Percentiles rank a stretch among this genome's conserved stretches.
These are phyloP conservation scores for Mitragyna speciosa DNA, from an alignment of 257 asterid genomes.

Conservation along the genomic window DNA sequence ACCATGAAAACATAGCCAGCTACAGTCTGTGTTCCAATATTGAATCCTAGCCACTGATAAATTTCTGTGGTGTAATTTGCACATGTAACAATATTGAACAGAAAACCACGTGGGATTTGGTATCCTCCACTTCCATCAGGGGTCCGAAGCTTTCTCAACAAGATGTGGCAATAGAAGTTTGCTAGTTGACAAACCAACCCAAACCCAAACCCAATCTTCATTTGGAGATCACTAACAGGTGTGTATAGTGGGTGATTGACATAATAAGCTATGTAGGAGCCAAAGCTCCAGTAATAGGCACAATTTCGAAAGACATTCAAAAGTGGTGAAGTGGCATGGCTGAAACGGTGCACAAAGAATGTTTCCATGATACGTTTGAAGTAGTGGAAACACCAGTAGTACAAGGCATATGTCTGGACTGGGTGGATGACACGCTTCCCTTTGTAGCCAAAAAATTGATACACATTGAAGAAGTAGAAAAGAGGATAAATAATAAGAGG, in stretches of 20 bases:
- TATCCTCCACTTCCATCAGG: conserved; percentile 68
- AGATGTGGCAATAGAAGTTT: conserved; percentile 84
- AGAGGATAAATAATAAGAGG: conserved; percentile 83
- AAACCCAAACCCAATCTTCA: conserved; percentile 81
- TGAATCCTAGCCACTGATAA: conserved; percentile 98
- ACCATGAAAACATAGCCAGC: conserved; percentile 88
- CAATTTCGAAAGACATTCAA: conserved; percentile 91
- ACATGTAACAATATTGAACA: conserved; percentile 89
- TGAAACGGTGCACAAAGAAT: conserved; percentile 91
- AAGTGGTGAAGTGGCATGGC: conserved; percentile 98
- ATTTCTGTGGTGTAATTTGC: conserved; percentile 97
- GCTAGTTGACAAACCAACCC: conserved; percentile 83
- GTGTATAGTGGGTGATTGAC: conserved; percentile 92
- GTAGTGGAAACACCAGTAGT: conserved; percentile 95
- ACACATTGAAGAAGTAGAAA: conserved; percentile 69
- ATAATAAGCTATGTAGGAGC: conserved; percentile 77
- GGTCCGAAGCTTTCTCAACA: conserved; percentile 84
- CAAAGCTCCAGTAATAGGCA: conserved; percentile 95
- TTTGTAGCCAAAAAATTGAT: conserved; percentile 67
- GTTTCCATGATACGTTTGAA: conserved; percentile 90
- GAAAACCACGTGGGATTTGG: conserved; percentile 90
- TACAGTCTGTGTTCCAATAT: conserved; percentile 83
- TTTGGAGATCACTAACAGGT: conserved; percentile 81
- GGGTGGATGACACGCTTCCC: conserved; percentile 68
- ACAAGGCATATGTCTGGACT: conserved; percentile 85